Evolutionary conservation across 768 basidiomycete species (phyloP).

Genomic region (Pleurotus salmoneostramineus): DNA sequence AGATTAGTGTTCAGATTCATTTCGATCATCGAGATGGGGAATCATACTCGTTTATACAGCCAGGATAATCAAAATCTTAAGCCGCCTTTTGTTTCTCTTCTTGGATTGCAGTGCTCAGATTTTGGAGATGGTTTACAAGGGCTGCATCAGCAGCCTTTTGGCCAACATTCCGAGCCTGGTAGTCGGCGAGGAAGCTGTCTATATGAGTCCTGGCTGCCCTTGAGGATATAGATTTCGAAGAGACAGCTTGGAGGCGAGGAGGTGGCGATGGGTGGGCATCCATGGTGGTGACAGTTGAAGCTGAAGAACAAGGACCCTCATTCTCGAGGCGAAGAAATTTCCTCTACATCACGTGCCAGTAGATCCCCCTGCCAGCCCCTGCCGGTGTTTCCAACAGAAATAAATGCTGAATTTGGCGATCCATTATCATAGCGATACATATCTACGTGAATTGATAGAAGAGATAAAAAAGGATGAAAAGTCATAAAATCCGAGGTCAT

Average conservation of each 20-base stretch:
- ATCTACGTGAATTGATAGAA: not conserved
- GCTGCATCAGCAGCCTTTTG: conserved; percentile 50
- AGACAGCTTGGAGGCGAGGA: conserved; percentile 36
- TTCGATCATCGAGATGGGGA: too few species aligned
- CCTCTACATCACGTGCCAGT: not conserved
- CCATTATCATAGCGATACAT: not conserved
- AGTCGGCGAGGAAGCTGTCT: conserved; percentile 44
- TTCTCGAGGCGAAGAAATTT: not conserved
- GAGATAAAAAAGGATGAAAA: not conserved
- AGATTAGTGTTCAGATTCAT: too few species aligned
- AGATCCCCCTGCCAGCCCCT: not conserved
- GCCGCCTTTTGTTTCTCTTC: conserved; percentile 31
- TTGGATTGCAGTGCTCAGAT: conserved; percentile 47
- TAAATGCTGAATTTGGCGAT: not conserved
- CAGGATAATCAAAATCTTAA: too few species aligned
- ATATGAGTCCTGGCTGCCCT: conserved; percentile 37
- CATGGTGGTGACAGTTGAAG: conserved; percentile 24
- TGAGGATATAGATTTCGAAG: conserved; percentile 30
- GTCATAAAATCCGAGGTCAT: not conserved
- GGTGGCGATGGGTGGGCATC: conserved; percentile 46
- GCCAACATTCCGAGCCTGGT: conserved; percentile 40
- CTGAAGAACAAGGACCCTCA: not conserved
- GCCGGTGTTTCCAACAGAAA: not conserved
- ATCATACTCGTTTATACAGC: too few species aligned
- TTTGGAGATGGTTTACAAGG: conserved; percentile 57